Base-by-base conservation (phyloP, 2,329 filamentous ascomycete genomes). In the Bipolaris oryzae region DNA sequence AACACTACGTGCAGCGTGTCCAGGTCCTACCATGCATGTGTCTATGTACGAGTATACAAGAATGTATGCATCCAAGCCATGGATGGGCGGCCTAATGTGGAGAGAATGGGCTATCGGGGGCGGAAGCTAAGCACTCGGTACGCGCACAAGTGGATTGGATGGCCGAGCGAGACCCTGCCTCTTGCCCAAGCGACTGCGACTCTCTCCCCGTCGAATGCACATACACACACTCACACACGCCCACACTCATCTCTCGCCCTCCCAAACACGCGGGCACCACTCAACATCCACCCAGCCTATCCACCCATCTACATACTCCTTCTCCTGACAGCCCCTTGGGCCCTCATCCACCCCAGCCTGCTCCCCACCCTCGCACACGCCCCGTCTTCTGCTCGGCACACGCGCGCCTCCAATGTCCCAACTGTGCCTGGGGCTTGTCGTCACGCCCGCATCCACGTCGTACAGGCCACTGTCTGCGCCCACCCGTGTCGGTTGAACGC, bases 361-460 rank as follows among this genome's bases (percentile, higher is more conserved):
- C 5, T 15, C 31, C 42, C 5, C 25, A n/a, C 28, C 23, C 23
- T 18, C 25, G 9, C 25, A 18, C 42, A 15, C 25, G 5, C 42
- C 20, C 28, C 25, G 28, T 33, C 41, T 43, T 49, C 37, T 21
- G 25, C 47, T n/a, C 55, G 45, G 45, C 45, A 41, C 46, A 39
- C 21, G 21, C 42, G 37, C 53, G 37, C 53, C 33, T 50, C 59
- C 56, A 60, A 62, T 62, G 59, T 62, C 34, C 53, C 50, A 61
- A 67, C 54, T 60, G 65, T 62, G 60, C 57, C 57, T 50, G 64
- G 61, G 59, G 65, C 65, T 55, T 60, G 63, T 63, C 60, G 55
- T 57, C 53, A 59, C 61, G 53, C 56, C 64, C 50, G 45, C 60
- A 59, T 50, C 33, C 60, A 63, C 63, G 64, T 68, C 58, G 66